phyloP scores from a whole-genome alignment of 1,284 basidiomycete genomes.

The Puccinia horiana region DNA sequence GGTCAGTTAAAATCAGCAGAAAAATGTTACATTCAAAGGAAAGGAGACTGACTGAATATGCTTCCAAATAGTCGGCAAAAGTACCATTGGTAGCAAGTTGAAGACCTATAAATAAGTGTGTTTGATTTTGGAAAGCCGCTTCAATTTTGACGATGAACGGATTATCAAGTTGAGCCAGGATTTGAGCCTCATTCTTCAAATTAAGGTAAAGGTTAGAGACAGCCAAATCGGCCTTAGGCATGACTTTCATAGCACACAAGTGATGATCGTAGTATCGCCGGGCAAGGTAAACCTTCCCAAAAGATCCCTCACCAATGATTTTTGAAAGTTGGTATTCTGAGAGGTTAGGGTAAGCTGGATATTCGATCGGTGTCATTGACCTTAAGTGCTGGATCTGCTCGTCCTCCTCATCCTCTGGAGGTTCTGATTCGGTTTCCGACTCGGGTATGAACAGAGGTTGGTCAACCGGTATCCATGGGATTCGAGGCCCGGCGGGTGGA shows the following conservation, averaged over 20 bases:
- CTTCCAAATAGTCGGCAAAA: background rate
- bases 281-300: conserved; percentile 6
- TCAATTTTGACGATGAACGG: background rate
- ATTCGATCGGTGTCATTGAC: background rate
- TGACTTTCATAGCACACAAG: conserved; percentile 18
- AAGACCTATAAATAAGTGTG: background rate
- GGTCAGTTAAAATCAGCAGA: background rate
- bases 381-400: background rate
- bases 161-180: background rate
- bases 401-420: too few species aligned
- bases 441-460: too few species aligned
- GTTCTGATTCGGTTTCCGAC: too few species aligned
- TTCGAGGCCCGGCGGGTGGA: background rate
- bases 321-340: conserved; percentile 2
- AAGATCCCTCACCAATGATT: background rate
- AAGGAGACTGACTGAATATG: background rate
- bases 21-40: too few species aligned
- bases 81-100: background rate
- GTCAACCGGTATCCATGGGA: too few species aligned
- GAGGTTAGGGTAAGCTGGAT: background rate
- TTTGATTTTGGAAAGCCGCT: background rate
- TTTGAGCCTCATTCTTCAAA: background rate
- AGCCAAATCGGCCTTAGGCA: background rate
- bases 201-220: background rate
- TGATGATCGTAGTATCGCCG: background rate